Evolutionary conservation across 2,329 filamentous ascomycete genomes (phyloP).

Genomic region (Emmonsia crescens): DNA sequence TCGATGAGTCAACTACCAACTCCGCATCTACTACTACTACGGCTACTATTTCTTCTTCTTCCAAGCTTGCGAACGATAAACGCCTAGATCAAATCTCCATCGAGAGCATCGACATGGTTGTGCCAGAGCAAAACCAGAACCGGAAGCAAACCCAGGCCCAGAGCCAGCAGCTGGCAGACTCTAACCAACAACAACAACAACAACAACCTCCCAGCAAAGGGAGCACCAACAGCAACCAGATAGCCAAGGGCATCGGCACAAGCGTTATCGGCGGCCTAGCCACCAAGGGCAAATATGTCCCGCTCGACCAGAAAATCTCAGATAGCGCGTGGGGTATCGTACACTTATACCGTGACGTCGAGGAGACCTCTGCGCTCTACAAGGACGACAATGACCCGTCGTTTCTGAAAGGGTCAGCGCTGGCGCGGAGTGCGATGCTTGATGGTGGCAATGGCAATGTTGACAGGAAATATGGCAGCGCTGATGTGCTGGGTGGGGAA

Average conservation of each 20-base stretch:
- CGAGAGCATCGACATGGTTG: constrained; percentile 66
- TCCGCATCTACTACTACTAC: constrained; percentile 42
- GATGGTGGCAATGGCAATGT: constrained; percentile 13
- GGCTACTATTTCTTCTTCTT: constrained; percentile 17
- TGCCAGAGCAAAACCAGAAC: not conserved
- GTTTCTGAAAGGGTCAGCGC: constrained; percentile 28
- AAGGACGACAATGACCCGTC: constrained; percentile 34
- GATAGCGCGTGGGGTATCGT: constrained; percentile 87
- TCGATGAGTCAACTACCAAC: constrained; percentile 17
- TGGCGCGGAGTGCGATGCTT: constrained; percentile 17
- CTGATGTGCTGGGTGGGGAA: constrained; percentile 10
- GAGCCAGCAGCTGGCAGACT: constrained; percentile 14
- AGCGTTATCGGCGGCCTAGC: constrained; percentile 52
- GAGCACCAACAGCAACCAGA: constrained; percentile 28
- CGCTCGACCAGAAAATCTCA: constrained; percentile 58
- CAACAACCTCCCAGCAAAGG: constrained; percentile 18
- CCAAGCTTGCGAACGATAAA: constrained; percentile 49
- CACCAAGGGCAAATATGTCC: constrained; percentile 71
- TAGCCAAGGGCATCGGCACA: constrained; percentile 41
- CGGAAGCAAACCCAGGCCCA: constrained; percentile 11
- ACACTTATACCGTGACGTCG: constrained; percentile 78
- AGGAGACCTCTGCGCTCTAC: constrained; percentile 55
- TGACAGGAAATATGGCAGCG: constrained; percentile 9
- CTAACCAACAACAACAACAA: constrained; percentile 23
- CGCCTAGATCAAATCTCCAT: constrained; percentile 69